phyloP scores from a whole-genome alignment of 2,329 filamentous ascomycete species.

The Graphilbum sp. region DNA sequence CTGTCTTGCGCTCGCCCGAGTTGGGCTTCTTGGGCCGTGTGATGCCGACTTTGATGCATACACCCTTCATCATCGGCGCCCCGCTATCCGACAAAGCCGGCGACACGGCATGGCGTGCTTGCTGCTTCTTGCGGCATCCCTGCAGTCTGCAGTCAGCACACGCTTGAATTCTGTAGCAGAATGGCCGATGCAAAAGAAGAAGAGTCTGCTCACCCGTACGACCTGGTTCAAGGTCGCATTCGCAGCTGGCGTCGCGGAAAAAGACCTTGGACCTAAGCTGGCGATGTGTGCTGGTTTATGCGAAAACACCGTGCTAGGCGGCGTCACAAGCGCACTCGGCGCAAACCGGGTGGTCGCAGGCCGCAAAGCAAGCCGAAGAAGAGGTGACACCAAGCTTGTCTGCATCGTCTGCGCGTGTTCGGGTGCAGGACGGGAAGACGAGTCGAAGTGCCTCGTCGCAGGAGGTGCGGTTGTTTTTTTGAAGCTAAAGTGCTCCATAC shows the following conservation, averaged over 20 bases:
- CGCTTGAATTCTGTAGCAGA: no score
- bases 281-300: not conserved
- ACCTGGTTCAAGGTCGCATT: slow-evolving; percentile 60
- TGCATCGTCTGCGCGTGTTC: no score
- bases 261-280: slow-evolving; percentile 11
- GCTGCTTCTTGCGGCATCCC: slow-evolving; percentile 65
- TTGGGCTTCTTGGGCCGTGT: slow-evolving; percentile 98
- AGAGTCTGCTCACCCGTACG: slow-evolving; percentile 40
- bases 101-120: slow-evolving; percentile 71
- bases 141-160: no score
- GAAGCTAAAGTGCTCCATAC: no score
- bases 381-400: no score
- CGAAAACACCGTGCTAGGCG: slow-evolving; percentile 2
- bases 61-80: slow-evolving; percentile 79
- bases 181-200: no score
- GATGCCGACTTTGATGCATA: slow-evolving; percentile 86
- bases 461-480: no score
- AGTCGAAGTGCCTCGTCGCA: no score
- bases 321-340: slow-evolving; percentile 7
- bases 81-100: slow-evolving; percentile 57
- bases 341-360: no score
- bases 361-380: no score
- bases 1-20: slow-evolving; percentile 91
- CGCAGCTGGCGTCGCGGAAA: slow-evolving; percentile 27
- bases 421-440: no score